These are phyloP conservation scores for Elymus sibiricus DNA, from an alignment of 176 grass and related monocot species.

Conservation along the genomic window DNA sequence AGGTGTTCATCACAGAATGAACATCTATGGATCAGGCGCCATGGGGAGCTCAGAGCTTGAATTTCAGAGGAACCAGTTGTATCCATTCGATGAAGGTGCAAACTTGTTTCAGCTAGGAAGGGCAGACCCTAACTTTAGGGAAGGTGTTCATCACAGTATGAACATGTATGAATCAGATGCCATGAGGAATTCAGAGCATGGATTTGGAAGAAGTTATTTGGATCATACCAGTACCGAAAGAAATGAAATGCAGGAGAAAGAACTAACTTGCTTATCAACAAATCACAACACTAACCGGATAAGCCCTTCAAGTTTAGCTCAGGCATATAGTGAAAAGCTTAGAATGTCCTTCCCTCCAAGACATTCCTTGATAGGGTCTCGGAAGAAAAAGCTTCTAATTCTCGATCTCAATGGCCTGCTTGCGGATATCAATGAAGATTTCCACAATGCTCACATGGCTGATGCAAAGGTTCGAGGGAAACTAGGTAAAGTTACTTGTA, in stretches of 20 bases:
- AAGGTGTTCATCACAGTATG: not conserved
- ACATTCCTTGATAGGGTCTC: slow-evolving; percentile 12
- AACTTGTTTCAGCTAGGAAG: not conserved
- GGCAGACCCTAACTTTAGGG: not conserved
- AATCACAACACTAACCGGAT: not conserved
- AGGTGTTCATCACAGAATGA: not conserved
- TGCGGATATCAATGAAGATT: slow-evolving; percentile 71
- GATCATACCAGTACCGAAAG: slow-evolving; percentile 1
- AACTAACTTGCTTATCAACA: not conserved
- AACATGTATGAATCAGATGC: not conserved
- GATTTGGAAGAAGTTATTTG: slow-evolving; percentile 7
- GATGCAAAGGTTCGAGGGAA: slow-evolving; percentile 65
- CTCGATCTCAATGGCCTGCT: slow-evolving; percentile 97
- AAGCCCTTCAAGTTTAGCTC: slow-evolving; percentile 22
- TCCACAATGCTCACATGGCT: slow-evolving; percentile 47
- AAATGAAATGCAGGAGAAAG: slow-evolving; percentile 24
- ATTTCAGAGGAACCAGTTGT: not conserved
- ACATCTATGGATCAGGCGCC: not conserved
- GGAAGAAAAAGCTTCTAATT: slow-evolving; percentile 81
- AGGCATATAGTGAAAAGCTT: slow-evolving; percentile 22
- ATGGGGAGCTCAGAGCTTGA: not conserved
- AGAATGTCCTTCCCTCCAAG: slow-evolving; percentile 13
- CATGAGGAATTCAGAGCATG: not conserved
- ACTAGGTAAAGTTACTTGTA: slow-evolving; percentile 58
- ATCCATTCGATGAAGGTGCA: not conserved